These are phyloP conservation scores for Catharanthus roseus DNA, from an alignment of 257 asterid species.

Conservation along the genomic window DNA sequence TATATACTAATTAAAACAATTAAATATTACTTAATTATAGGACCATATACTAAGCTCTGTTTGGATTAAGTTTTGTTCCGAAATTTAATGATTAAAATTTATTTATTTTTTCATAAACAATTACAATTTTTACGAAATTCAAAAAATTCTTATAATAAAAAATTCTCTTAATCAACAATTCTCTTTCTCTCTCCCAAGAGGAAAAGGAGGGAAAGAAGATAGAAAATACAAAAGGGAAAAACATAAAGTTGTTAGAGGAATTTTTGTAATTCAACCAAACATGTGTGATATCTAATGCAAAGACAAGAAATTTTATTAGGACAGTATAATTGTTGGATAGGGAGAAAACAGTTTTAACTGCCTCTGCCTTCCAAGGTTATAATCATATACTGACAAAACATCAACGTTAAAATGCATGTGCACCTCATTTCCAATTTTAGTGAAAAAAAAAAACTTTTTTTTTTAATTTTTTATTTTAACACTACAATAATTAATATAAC, in stretches of 20 bases:
- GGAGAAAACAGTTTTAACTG: background rate
- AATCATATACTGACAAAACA: background rate
- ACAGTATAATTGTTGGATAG: conserved; percentile 5
- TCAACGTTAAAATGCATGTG: conserved; percentile 17
- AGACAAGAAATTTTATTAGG: background rate
- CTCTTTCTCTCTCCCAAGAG: no score
- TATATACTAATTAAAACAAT: no score
- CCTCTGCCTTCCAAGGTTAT: background rate
- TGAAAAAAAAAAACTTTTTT: no score
- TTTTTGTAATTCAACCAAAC: background rate
- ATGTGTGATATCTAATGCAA: background rate
- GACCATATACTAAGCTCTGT: no score
- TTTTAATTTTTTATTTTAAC: background rate
- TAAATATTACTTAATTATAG: no score
- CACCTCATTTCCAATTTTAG: background rate
- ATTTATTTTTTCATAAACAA: no score
- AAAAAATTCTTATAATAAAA: no score
- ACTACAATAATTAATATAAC: background rate
- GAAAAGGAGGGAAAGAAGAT: no score
- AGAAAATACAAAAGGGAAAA: background rate
- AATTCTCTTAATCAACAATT: no score
- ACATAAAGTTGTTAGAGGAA: background rate
- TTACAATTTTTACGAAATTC: no score
- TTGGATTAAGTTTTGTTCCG: no score
- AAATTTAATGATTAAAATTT: no score